Conservation (phyloP, 768 basidiomycete genomes). For the Phlebiopsis flavidoalba region DNA sequence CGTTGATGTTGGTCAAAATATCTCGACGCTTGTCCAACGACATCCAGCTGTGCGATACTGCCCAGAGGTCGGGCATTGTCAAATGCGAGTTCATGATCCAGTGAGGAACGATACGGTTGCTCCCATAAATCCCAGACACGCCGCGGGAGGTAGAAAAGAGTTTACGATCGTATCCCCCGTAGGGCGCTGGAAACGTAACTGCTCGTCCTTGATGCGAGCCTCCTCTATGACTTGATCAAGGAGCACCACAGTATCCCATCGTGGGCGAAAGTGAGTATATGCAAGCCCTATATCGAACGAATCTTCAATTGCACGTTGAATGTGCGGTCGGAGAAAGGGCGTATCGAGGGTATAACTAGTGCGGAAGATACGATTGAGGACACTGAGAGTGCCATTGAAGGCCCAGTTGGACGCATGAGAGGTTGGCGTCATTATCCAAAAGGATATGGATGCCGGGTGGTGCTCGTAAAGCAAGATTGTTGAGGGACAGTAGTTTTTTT, state of each 20-base stretch:
- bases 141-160: neutral
- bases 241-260: neutral
- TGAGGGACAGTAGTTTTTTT: neutral
- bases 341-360: neutral
- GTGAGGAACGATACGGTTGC: neutral
- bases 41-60: conserved; percentile 7
- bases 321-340: neutral
- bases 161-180: too few species aligned
- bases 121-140: conserved; percentile 2
- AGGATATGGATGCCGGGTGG: neutral
- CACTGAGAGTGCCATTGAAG: neutral
- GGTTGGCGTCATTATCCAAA: neutral
- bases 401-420: neutral
- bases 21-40: neutral
- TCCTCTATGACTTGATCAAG: neutral
- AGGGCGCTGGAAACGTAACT: neutral
- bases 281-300: neutral
- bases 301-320: too few species aligned
- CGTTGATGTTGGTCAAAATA: conserved; percentile 3
- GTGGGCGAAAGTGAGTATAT: neutral
- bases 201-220: neutral
- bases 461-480: neutral
- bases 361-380: neutral
- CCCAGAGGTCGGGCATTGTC: neutral
- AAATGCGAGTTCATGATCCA: neutral